Base-by-base conservation (phyloP, 768 basidiomycete genomes). In the Termitomyces sp. region DNA sequence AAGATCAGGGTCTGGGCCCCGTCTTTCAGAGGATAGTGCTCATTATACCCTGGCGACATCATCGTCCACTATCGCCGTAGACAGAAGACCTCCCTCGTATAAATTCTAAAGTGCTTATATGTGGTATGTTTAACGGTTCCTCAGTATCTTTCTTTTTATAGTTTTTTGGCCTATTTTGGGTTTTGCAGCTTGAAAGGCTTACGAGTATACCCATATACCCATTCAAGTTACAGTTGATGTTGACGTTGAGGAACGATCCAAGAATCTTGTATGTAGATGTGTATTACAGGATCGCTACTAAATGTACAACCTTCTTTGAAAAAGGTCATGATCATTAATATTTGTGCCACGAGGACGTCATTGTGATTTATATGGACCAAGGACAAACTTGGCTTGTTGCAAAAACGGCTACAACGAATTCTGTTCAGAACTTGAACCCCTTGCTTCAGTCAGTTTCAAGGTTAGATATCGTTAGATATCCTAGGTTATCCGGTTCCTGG, bases 321-420 rank as follows among this genome's bases (percentile, higher is more conserved):
- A 25, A 25, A 15, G 3, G 7, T 32, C 25, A 25, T 25, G 25
- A 25, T 25, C 25, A 25, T 25, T 25, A 25, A 25, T 25, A 25
- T 25, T 25, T 15, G 8, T 36, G n/a, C 17, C 11, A 56, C 29
- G 31, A 40, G 17, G 17, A n/a, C 8, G 25, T 15, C 37, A 36
- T 55, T 40, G 17, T 55, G 29, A 55, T 31, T 8, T 38, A 9
- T 25, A 17, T 31, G 53, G 29, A 31, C 17, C 10, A 32, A 45
- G 55, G 10, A 49, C 54, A 53, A 55, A 45, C 37, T 56, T 37
- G 14, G 38, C 49, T 61, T 51, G 48, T 61, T 61, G 9, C 60
- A 12, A 51, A 56, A 56, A 50, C 38, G 48, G 36, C 31, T 25
- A 36, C 12, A 4, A 55, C 31, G 47, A 49, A 36, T 59, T 36